These are phyloP conservation scores for Raphanus raphanistrum DNA, from an alignment of 345 rosid species.

Conservation along the genomic window DNA sequence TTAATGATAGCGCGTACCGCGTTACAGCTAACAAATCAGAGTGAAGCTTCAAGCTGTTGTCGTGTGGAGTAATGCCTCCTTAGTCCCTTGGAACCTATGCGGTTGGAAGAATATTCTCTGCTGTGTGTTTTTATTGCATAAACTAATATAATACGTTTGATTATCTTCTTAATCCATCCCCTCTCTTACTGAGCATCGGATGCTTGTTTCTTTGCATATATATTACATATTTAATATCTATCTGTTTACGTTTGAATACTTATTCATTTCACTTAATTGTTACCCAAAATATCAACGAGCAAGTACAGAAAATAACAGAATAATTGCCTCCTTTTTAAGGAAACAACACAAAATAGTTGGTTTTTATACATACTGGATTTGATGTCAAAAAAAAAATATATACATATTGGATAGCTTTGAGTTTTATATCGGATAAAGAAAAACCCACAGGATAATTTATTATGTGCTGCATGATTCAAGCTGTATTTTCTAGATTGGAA, in stretches of 20 bases:
- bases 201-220: background rate
- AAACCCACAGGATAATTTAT: background rate
- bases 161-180: background rate
- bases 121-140: background rate
- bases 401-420: background rate
- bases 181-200: background rate
- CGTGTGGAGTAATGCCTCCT: conserved; percentile 20
- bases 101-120: conserved; percentile 34
- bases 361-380: background rate
- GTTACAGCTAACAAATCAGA: conserved; percentile 39
- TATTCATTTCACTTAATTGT: background rate
- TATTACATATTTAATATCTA: background rate
- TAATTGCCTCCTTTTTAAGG: background rate
- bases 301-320: background rate
- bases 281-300: background rate
- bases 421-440: background rate
- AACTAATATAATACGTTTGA: background rate
- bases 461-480: background rate
- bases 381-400: too few species aligned
- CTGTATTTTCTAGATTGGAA: background rate
- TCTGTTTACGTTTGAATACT: background rate
- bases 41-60: conserved; percentile 12
- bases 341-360: background rate
- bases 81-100: conserved; percentile 23
- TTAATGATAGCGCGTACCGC: conserved; percentile 38